Evolutionary conservation across 371 early-diverging fungal species (phyloP).

Genomic region (Phascolomyces articulosus): DNA sequence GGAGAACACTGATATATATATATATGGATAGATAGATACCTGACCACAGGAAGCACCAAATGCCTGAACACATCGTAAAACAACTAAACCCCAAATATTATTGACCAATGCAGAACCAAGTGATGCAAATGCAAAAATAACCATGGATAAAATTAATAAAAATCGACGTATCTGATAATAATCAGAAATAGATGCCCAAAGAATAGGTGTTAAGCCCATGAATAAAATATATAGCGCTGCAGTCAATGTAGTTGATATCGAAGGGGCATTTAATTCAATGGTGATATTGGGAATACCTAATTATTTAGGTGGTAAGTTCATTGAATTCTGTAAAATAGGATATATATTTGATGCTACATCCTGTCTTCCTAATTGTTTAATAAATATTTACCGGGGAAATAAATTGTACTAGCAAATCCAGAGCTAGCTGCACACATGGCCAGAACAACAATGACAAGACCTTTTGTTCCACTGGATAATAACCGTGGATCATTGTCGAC

Average conservation of each 20-base stretch:
- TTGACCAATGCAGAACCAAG: conserved; percentile 65
- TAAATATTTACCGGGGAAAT: conserved; percentile 18
- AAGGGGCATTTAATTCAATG: neutral
- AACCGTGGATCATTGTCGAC: conserved; percentile 30
- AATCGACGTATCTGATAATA: conserved; percentile 57
- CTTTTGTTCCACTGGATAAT: conserved; percentile 11
- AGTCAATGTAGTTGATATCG: conserved; percentile 20
- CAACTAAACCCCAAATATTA: conserved; percentile 61
- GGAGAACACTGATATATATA: too few species aligned
- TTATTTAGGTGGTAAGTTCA: too few species aligned
- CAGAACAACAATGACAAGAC: conserved; percentile 16
- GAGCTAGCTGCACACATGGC: conserved; percentile 20
- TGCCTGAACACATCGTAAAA: conserved; percentile 71
- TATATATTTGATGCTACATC: too few species aligned
- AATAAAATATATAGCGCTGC: conserved; percentile 58
- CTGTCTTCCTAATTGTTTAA: too few species aligned
- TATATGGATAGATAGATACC: too few species aligned
- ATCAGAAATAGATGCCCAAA: conserved; percentile 74
- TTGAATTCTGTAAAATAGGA: too few species aligned
- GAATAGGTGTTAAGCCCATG: conserved; percentile 62
- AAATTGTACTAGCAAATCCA: conserved; percentile 29
- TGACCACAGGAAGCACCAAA: conserved; percentile 65
- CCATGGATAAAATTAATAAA: conserved; percentile 56
- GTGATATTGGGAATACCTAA: neutral
- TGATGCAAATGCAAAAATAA: conserved; percentile 62